phyloP scores from a whole-genome alignment of 352 stramenopile species.

The Pythium dissotocum region DNA sequence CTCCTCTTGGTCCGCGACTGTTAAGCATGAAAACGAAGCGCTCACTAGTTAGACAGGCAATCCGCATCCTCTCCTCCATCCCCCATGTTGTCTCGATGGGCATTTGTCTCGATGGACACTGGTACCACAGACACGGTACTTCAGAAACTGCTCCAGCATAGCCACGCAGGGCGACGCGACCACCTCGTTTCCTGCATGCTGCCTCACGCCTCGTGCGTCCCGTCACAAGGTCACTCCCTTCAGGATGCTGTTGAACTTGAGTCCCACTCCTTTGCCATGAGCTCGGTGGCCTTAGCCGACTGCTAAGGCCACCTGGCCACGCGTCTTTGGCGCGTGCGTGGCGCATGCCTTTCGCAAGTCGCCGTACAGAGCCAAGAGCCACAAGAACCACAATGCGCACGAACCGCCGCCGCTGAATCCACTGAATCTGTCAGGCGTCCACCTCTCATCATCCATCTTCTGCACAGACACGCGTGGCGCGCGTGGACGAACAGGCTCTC shows the following conservation, averaged over 20 bases:
- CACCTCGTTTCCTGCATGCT: no score
- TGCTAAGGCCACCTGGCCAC: background rate
- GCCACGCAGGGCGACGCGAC: slow-evolving; percentile 1
- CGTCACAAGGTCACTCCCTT: background rate
- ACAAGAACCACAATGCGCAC: background rate
- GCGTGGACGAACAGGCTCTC: slow-evolving; percentile 9
- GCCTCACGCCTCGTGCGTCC: background rate
- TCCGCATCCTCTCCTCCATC: background rate
- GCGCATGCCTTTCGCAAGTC: background rate
- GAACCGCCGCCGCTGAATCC: background rate
- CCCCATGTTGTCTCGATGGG: background rate
- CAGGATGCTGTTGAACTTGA: background rate
- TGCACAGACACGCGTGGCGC: background rate
- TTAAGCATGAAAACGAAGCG: slow-evolving; percentile 17
- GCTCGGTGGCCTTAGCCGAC: no score
- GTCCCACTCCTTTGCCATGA: background rate
- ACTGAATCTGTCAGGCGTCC: background rate
- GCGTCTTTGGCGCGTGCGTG: slow-evolving; percentile 1
- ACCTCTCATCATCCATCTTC: background rate
- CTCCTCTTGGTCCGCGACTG: slow-evolving; percentile 12
- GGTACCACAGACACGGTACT: background rate
- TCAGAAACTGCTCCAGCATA: background rate
- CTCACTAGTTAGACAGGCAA: slow-evolving; percentile 27
- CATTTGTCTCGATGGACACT: background rate
- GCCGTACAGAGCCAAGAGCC: background rate